These are phyloP conservation scores for Hippophae gyantsensis DNA, from an alignment of 306 rosid genomes.

Conservation along the genomic window DNA sequence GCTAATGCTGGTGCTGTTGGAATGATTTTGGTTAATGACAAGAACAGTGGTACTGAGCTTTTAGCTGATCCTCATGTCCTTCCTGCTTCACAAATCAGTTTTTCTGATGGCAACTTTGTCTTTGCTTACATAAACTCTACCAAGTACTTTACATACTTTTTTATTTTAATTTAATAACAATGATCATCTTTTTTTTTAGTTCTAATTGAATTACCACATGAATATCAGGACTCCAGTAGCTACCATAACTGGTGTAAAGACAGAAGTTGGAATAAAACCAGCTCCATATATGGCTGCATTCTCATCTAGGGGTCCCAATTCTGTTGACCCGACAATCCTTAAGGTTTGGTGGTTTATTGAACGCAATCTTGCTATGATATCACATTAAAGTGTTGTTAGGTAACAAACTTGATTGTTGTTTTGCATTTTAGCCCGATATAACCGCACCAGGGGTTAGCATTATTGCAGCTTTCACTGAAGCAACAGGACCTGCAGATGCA, in stretches of 20 bases:
- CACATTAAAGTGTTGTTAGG: no score
- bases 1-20: conserved; percentile 47
- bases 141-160: conserved; percentile 26
- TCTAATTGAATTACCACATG: background rate
- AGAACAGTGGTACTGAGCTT: background rate
- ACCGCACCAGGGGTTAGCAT: conserved; percentile 38
- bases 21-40: conserved; percentile 45
- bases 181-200: background rate
- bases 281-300: conserved; percentile 53
- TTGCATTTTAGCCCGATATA: conserved; percentile 39
- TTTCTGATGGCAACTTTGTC: conserved; percentile 25
- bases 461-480: conserved; percentile 28
- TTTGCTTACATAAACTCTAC: conserved; percentile 34
- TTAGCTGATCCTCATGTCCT: conserved; percentile 38
- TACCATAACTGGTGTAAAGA: conserved; percentile 26
- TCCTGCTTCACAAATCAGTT: conserved; percentile 40
- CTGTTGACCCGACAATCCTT: conserved; percentile 30
- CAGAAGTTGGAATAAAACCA: conserved; percentile 28
- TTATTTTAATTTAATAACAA: background rate
- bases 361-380: no score
- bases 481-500: background rate
- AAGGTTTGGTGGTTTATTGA: conserved; percentile 32
- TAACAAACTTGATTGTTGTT: background rate
- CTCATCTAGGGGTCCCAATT: conserved; percentile 71
- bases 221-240: conserved; percentile 40